Conservation (phyloP, 148 eudicot genomes). For the Rhododendron simsii region DNA sequence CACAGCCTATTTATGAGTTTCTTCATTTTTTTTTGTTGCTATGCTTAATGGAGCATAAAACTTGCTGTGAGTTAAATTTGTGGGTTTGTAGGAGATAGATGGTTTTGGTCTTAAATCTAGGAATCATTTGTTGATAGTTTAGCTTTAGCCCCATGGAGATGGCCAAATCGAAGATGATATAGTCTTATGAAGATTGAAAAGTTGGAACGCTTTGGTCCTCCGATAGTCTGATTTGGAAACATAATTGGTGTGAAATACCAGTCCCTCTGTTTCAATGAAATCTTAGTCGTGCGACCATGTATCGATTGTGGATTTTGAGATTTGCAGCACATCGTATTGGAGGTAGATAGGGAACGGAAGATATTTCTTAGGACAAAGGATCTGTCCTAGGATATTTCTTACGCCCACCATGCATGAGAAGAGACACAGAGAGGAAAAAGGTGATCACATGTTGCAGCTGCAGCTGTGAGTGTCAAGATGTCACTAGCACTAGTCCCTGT, state of each 20-base stretch:
- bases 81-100: neutral
- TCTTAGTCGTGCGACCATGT: neutral
- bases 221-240: neutral
- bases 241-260: neutral
- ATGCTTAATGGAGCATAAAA: neutral
- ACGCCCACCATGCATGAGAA: neutral
- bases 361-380: neutral
- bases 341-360: neutral
- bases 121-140: neutral
- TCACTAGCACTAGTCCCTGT: slow-evolving; percentile 66
- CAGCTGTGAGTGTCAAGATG: slow-evolving; percentile 81
- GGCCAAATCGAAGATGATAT: neutral
- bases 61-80: neutral
- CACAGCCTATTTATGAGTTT: neutral
- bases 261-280: neutral
- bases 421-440: neutral
- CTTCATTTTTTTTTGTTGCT: neutral
- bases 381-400: neutral
- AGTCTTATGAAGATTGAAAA: neutral
- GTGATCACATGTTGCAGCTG: slow-evolving; percentile 78
- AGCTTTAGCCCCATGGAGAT: neutral
- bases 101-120: neutral
- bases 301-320: neutral
- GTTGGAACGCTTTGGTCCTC: neutral
- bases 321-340: neutral